A percentile compares a stretch with the other conserved stretches of the same genome.
These are phyloP conservation scores for Rusavskia elegans DNA, from an alignment of 495 filamentous ascomycete genomes.

Conservation along the genomic window DNA sequence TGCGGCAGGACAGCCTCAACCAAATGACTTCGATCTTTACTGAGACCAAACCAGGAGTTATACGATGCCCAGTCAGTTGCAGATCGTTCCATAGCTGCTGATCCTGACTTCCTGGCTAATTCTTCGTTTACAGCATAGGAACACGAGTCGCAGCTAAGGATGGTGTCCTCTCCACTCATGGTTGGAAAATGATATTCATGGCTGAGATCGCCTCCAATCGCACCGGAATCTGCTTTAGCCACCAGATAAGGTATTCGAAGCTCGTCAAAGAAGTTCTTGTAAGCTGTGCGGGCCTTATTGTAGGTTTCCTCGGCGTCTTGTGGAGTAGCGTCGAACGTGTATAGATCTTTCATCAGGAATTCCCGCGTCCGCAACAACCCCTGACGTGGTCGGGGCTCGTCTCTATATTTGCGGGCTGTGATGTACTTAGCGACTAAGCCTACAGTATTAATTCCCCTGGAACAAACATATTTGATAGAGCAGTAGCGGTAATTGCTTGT, in stretches of 20 bases:
- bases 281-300: constrained; percentile 48
- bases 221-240: constrained; percentile 83
- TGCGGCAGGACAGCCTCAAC: constrained; percentile 52
- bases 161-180: constrained; percentile 68
- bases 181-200: constrained; percentile 87
- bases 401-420: constrained; percentile 77
- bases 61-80: not conserved
- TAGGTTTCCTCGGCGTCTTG: constrained; percentile 64
- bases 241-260: constrained; percentile 71
- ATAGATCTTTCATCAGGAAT: constrained; percentile 97
- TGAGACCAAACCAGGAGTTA: constrained; percentile 46
- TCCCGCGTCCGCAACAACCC: constrained; percentile 83
- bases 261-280: constrained; percentile 61
- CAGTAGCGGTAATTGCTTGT: constrained; percentile 71
- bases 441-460: not conserved
- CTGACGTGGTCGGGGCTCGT: constrained; percentile 76
- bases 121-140: constrained; percentile 76
- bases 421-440: constrained; percentile 3
- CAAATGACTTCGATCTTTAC: constrained; percentile 47
- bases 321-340: constrained; percentile 70
- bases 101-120: constrained; percentile 35
- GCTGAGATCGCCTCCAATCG: constrained; percentile 82
- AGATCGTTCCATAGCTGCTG: not conserved
- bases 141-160: constrained; percentile 62
- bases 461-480: constrained; percentile 81